These are phyloP conservation scores for Saccharomycopsis vini DNA, from an alignment of 805 yeast genomes.

Conservation along the genomic window DNA sequence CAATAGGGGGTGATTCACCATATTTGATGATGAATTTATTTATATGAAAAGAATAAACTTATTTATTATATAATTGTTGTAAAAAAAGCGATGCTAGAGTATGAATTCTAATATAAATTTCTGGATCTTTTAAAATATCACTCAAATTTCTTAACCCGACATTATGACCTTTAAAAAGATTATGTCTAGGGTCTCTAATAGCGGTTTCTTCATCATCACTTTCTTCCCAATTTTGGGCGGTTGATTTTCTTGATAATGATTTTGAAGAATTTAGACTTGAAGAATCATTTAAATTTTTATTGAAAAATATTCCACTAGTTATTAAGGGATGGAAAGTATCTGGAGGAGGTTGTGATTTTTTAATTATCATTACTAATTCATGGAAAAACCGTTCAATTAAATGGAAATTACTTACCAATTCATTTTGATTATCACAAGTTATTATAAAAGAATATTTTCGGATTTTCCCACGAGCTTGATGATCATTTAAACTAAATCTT, in stretches of 20 bases:
- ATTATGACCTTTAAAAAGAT: conserved; percentile 2
- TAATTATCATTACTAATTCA: no score
- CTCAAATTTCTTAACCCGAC: conserved; percentile 11
- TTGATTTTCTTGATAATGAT: background rate
- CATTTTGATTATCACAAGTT: conserved; percentile 15
- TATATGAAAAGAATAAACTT: no score
- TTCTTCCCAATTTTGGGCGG: background rate
- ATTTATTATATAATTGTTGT: background rate
- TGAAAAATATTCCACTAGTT: background rate
- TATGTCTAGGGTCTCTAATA: background rate
- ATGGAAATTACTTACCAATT: conserved; percentile 7
- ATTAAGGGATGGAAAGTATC: no score
- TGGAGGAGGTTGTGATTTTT: no score
- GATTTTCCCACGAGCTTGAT: conserved; percentile 15
- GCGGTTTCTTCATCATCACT: background rate
- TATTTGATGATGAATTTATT: no score
- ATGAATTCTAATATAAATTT: conserved; percentile 15
- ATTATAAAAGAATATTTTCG: conserved; percentile 15
- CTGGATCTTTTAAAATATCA: conserved; percentile 14
- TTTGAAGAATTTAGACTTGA: no score
- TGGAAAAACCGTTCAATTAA: conserved; percentile 12
- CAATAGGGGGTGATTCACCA: no score
- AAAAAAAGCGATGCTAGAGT: conserved; percentile 11
- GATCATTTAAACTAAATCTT: conserved; percentile 12
- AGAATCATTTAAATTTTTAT: background rate